A percentile compares a stretch with the other conserved stretches of the same genome.
Evolutionary conservation across 176 grass and related monocot species (phyloP).

Genomic region (Cenchrus purpureus): DNA sequence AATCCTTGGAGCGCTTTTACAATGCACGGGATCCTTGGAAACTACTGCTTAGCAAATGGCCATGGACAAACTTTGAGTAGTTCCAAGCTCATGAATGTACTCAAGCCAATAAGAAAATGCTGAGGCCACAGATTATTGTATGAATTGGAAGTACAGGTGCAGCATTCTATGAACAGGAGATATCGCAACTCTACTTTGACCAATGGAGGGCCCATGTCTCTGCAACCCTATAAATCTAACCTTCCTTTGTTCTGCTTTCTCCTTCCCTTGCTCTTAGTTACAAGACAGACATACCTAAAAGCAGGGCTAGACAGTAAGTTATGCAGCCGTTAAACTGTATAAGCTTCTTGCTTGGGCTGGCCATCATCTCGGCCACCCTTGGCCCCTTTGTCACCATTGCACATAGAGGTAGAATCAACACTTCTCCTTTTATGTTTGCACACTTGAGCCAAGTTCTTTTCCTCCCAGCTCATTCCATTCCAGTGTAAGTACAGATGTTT

Average conservation of each 20-base stretch:
- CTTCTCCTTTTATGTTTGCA: not conserved
- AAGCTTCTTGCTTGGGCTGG: conserved; percentile 44
- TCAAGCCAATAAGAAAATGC: conserved; percentile 45
- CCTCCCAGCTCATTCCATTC: not conserved
- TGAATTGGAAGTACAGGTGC: conserved; percentile 47
- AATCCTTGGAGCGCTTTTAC: conserved; percentile 42
- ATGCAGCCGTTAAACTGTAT: conserved; percentile 47
- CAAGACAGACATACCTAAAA: conserved; percentile 50
- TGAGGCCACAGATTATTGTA: conserved; percentile 28
- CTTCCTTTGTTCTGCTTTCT: conserved; percentile 32
- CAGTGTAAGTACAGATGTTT: conserved; percentile 14
- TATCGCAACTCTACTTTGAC: conserved; percentile 50
- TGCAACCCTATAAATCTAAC: conserved; percentile 50
- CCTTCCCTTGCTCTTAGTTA: conserved; percentile 44
- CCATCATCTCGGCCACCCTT: conserved; percentile 44
- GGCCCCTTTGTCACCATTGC: conserved; percentile 39
- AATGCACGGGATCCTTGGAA: conserved; percentile 43
- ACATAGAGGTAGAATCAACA: conserved; percentile 43
- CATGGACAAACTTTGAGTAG: conserved; percentile 48
- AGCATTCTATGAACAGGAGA: conserved; percentile 39
- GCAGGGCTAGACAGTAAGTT: conserved; percentile 33
- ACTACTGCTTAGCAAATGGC: conserved; percentile 39
- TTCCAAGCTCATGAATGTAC: conserved; percentile 52
- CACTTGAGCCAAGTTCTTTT: not conserved
- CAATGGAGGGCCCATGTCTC: conserved; percentile 26